Conservation (phyloP, 1,139 yeast genomes). For the Diutina mesorugosa region DNA sequence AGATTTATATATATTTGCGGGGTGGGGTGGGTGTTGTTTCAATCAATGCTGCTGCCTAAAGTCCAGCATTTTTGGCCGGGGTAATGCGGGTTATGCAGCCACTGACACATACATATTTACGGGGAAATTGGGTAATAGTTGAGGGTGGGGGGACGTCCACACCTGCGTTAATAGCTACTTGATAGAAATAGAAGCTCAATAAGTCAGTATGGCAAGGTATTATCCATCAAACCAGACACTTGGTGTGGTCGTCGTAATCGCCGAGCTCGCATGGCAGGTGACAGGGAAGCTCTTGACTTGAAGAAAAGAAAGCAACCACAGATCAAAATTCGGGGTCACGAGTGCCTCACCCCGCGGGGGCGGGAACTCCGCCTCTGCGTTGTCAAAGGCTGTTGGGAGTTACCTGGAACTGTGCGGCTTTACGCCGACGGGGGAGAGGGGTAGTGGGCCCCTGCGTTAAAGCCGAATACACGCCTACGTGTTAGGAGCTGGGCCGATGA, state of each 20-base stretch:
- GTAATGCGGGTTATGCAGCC: background rate
- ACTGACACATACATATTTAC: background rate
- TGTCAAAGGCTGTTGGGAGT: background rate
- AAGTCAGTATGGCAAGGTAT: too few species aligned
- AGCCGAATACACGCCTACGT: background rate
- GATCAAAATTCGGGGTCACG: background rate
- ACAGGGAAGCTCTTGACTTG: too few species aligned
- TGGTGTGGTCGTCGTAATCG: too few species aligned
- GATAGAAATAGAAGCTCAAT: too few species aligned
- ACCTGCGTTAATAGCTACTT: background rate
- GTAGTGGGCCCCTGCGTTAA: background rate
- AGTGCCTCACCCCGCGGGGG: background rate
- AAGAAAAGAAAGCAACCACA: background rate
- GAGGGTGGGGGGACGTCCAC: too few species aligned
- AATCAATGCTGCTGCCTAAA: background rate
- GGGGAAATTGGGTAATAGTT: background rate
- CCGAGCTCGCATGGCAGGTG: too few species aligned
- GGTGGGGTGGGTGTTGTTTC: background rate
- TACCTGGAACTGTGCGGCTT: background rate
- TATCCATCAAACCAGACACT: too few species aligned
- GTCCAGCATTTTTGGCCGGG: background rate
- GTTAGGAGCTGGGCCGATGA: background rate
- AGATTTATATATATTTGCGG: background rate
- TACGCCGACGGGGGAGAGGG: background rate
- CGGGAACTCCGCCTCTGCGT: background rate